Base-by-base conservation (phyloP, 495 filamentous ascomycete genomes). In the Aspergillus incahuasiensis region DNA sequence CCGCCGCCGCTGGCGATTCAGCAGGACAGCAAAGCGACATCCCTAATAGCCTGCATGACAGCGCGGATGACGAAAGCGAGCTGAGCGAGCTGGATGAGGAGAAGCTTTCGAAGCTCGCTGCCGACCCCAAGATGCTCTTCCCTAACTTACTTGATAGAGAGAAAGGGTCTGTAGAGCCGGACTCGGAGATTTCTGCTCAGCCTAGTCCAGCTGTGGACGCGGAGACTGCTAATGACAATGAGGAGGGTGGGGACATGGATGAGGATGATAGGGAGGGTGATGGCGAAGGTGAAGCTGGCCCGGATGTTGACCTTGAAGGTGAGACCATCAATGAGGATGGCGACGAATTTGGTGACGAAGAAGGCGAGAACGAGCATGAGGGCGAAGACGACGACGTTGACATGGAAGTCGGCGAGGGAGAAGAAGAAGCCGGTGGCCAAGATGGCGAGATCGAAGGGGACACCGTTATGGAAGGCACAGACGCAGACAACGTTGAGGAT, bases 1-100 rank as follows among this genome's bases (percentile, higher is more conserved):
- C 35, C 6, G 52, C 51, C 15, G 68, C 58, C 4, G 66, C 65
- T 45, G 28, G 32, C 6, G 50, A 21, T 24, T 55, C 49, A 51
- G 70, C 39, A 35, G 32, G 32, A 47, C 66, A 64, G 19, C 72
- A 71, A 24, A 73, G 67, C 28, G 77, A 75, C 44, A 75, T 74
- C 6, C 78, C 82, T 0, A 78, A 81, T 13, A 88, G 83, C 60
- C 65, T 88, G 13, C 86, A 89, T 56, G 89, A 90, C 52, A 86
- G 82, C 48, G 89, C 86, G 0, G 88, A 91, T 58, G 88, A 90
- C 55, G 89, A 92, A 69, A 91, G 86, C 64, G 88, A 91, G 56
- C 70, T 91, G 7, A 90, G 85, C 50, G 88, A 92, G 51, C 78
- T 85, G 5, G 79, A 82, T 30, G 79, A 81, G 22, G 72, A 71